Evolutionary conservation across 2,329 filamentous ascomycete genomes (phyloP).

Genomic region (Cladorrhinum sp.): DNA sequence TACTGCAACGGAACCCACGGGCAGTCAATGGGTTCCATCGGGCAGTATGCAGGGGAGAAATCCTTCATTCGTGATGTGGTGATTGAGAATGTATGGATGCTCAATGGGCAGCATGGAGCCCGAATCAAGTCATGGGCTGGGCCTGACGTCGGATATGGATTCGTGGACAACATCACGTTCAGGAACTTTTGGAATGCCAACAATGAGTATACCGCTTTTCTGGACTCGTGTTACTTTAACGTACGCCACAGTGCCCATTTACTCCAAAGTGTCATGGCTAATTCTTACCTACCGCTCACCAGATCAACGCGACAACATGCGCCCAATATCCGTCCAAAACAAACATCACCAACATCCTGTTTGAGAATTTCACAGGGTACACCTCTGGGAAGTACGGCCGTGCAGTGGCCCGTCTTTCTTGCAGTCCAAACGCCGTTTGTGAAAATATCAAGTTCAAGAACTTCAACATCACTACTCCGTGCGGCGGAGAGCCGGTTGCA

Average conservation of each 20-base stretch:
- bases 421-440: constrained; percentile 52
- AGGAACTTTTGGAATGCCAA: constrained; percentile 57
- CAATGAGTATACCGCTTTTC: constrained; percentile 55
- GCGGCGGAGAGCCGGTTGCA: constrained; percentile 41
- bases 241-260: constrained; percentile 33
- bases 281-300: neutral
- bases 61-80: constrained; percentile 56
- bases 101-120: constrained; percentile 51
- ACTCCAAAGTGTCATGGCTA: neutral
- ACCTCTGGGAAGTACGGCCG: constrained; percentile 55
- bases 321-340: constrained; percentile 53
- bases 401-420: constrained; percentile 53
- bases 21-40: constrained; percentile 56
- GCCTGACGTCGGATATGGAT: constrained; percentile 54
- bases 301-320: constrained; percentile 46
- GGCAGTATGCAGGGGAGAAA: constrained; percentile 53
- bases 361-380: constrained; percentile 57
- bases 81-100: constrained; percentile 57
- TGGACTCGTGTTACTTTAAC: constrained; percentile 64
- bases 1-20: constrained; percentile 60
- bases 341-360: constrained; percentile 57
- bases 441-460: constrained; percentile 52
- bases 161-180: constrained; percentile 61
- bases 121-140: constrained; percentile 63
- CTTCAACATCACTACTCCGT: constrained; percentile 53